These are phyloP conservation scores for Microglena sp. DNA, from an alignment of 139 green algal genomes.

Conservation along the genomic window DNA sequence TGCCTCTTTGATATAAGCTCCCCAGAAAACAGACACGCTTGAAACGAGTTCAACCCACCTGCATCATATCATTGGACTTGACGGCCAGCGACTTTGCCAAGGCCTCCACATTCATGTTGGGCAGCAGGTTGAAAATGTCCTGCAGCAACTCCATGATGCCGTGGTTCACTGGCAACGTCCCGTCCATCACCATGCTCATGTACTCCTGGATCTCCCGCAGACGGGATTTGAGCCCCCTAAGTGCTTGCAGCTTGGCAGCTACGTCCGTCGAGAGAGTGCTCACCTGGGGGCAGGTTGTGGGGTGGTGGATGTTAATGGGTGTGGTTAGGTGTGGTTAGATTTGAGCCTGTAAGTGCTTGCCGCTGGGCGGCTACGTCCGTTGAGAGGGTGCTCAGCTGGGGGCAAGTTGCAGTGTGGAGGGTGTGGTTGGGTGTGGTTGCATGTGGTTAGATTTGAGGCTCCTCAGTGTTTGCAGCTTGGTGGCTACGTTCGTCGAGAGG, in stretches of 20 bases:
- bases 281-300: too few species aligned
- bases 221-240: conserved; percentile 48
- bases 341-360: too few species aligned
- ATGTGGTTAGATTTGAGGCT: conserved; percentile 46
- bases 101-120: conserved; percentile 86
- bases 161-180: conserved; percentile 86
- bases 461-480: conserved; percentile 50
- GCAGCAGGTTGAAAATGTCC: conserved; percentile 96
- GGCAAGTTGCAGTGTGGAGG: too few species aligned
- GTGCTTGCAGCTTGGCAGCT: conserved; percentile 41
- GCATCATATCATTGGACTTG: conserved; percentile 98
- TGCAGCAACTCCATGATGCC: conserved; percentile 94
- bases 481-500: conserved; percentile 63
- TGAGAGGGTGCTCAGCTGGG: too few species aligned
- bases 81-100: conserved; percentile 65
- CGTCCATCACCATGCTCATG: conserved; percentile 71
- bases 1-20: too few species aligned
- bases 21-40: too few species aligned
- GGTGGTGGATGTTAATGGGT: too few species aligned
- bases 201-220: conserved; percentile 78
- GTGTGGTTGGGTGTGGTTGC: too few species aligned
- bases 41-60: too few species aligned
- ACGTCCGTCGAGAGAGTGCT: conserved; percentile 79
- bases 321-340: too few species aligned
- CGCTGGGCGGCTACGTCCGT: too few species aligned